phyloP scores from a whole-genome alignment of 495 filamentous ascomycete species.

The Aspergillus cavernicola region DNA sequence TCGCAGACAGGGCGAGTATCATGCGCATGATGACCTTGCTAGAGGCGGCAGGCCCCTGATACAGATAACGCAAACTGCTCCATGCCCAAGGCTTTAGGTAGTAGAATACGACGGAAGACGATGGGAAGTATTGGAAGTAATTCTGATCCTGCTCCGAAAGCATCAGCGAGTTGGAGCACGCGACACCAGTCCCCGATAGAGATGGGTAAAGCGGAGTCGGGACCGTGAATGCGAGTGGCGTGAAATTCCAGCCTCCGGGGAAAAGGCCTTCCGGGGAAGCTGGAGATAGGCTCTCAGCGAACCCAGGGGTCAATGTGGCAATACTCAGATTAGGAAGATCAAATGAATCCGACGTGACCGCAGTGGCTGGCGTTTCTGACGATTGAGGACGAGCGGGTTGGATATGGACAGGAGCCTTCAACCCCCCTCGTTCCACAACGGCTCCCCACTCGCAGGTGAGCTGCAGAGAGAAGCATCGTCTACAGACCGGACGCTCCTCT shows the following conservation, averaged over 20 bases:
- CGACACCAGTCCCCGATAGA: constrained; percentile 21
- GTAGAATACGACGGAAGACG: constrained; percentile 38
- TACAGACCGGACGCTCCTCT: constrained; percentile 48
- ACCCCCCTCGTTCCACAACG: constrained; percentile 29
- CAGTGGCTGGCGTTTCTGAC: not conserved
- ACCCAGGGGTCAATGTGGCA: not conserved
- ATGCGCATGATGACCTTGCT: constrained; percentile 45
- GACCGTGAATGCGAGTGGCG: not conserved
- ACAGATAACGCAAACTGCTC: constrained; percentile 41
- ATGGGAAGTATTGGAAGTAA: constrained; percentile 43
- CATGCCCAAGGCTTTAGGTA: constrained; percentile 44
- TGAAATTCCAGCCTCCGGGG: constrained; percentile 2
- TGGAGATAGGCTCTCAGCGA: constrained; percentile 3
- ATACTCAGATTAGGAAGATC: not conserved
- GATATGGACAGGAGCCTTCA: constrained; percentile 27
- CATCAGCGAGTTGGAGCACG: constrained; percentile 36
- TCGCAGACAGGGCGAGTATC: constrained; percentile 39
- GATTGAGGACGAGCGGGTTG: constrained; percentile 25
- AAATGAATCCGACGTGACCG: not conserved
- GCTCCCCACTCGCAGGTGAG: constrained; percentile 39
- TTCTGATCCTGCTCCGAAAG: constrained; percentile 35
- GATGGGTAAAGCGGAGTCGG: constrained; percentile 26
- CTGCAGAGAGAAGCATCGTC: constrained; percentile 36
- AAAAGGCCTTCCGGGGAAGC: constrained; percentile 12
- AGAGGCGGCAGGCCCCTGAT: constrained; percentile 33